Conservation (phyloP, 1,284 basidiomycete species). For the Jaminaea rosea region DNA sequence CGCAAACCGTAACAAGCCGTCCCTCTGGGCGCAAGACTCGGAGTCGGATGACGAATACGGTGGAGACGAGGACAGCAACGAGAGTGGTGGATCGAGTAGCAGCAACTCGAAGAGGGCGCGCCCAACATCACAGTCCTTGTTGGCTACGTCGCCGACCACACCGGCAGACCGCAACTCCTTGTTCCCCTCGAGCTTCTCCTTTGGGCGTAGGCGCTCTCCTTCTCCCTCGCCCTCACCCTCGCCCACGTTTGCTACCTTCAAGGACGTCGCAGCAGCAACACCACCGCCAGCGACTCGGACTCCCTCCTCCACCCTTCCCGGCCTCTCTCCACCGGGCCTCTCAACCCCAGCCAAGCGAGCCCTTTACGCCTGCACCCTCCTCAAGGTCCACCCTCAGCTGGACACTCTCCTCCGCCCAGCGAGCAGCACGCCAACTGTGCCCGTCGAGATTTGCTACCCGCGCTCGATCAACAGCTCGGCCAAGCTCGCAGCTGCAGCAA, state of each 20-base stretch:
- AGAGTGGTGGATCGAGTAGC: no score
- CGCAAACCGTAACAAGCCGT: no score
- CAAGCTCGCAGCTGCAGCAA: slow-evolving; percentile 3
- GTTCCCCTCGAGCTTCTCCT: background rate
- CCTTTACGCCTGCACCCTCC: slow-evolving; percentile 32
- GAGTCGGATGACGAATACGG: background rate
- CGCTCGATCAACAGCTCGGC: slow-evolving; percentile 23
- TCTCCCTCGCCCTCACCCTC: no score
- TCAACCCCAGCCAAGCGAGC: slow-evolving; percentile 29
- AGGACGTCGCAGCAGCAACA: background rate
- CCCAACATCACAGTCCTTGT: background rate
- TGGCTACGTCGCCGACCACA: background rate
- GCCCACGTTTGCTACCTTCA: background rate
- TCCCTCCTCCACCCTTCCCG: background rate
- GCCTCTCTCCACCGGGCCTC: slow-evolving; percentile 12
- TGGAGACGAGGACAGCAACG: background rate
- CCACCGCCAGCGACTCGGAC: background rate
- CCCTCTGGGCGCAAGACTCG: background rate
- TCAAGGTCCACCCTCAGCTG: slow-evolving; percentile 35
- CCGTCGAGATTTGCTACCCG: slow-evolving; percentile 24
- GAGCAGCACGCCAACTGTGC: no score
- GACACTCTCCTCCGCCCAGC: slow-evolving; percentile 8
- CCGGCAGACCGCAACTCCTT: background rate
- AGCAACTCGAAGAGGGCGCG: background rate
- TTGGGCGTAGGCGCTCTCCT: background rate